phyloP scores from a whole-genome alignment of 805 yeast genomes.

The Saccharomycopsis synnaedendra region DNA sequence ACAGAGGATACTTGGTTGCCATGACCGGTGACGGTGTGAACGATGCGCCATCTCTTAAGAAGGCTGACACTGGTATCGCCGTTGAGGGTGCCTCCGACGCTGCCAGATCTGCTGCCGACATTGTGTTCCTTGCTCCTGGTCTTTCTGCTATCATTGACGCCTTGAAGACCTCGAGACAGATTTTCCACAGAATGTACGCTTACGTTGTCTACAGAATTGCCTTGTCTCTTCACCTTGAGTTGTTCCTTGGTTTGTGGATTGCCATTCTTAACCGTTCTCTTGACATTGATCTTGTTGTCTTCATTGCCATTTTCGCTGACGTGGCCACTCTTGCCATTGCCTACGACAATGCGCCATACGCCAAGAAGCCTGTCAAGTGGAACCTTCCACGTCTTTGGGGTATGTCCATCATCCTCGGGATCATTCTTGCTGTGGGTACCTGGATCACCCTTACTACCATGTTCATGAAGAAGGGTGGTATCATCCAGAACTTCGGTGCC shows the following conservation, averaged over 20 bases:
- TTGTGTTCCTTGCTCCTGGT: slow-evolving; percentile 71
- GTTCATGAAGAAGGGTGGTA: slow-evolving; percentile 87
- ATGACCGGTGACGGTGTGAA: slow-evolving; percentile 99
- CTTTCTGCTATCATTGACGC: slow-evolving; percentile 91
- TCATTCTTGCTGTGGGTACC: slow-evolving; percentile 79
- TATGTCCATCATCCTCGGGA: slow-evolving; percentile 83
- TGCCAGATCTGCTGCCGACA: slow-evolving; percentile 33
- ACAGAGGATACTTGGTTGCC: slow-evolving; percentile 95
- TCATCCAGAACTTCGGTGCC: slow-evolving; percentile 91
- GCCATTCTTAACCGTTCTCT: slow-evolving; percentile 81
- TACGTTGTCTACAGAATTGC: slow-evolving; percentile 98
- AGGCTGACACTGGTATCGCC: slow-evolving; percentile 95
- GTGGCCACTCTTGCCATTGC: slow-evolving; percentile 96
- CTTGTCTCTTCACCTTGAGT: slow-evolving; percentile 85
- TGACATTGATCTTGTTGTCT: slow-evolving; percentile 85
- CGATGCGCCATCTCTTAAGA: slow-evolving; percentile 96
- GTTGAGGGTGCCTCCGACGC: slow-evolving; percentile 67
- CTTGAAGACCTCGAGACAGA: slow-evolving; percentile 88
- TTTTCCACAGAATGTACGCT: slow-evolving; percentile 98
- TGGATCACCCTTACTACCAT: slow-evolving; percentile 93
- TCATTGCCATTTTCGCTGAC: slow-evolving; percentile 95
- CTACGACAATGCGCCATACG: slow-evolving; percentile 93
- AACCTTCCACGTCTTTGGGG: slow-evolving; percentile 96
- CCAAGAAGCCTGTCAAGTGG: slow-evolving; percentile 91
- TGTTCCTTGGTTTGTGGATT: slow-evolving; percentile 94